Evolutionary conservation across 2,329 filamentous ascomycete species (phyloP).

Genomic region (Colletotrichum tofieldiae): DNA sequence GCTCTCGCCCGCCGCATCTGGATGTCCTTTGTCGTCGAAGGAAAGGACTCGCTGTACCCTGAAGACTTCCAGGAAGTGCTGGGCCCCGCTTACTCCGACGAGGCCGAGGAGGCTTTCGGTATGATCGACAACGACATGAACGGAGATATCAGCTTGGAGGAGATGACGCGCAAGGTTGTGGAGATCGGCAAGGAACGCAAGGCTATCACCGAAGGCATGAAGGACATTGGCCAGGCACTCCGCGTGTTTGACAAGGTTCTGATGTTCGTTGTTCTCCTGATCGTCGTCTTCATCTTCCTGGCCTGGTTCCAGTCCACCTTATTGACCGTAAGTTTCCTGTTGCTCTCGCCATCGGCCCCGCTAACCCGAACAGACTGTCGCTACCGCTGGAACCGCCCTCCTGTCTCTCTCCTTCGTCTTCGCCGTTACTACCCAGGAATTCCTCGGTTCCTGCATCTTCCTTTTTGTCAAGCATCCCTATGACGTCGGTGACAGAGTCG

Average conservation of each 20-base stretch:
- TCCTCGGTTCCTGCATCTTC: conserved; percentile 98
- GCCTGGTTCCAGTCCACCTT: conserved; percentile 45
- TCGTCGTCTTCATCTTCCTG: conserved; percentile 85
- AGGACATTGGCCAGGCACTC: conserved; percentile 96
- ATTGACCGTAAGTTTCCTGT: conserved; percentile 62
- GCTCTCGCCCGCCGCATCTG: conserved; percentile 95
- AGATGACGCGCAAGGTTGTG: conserved; percentile 91
- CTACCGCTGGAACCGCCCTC: conserved; percentile 91
- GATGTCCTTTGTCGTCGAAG: conserved; percentile 98
- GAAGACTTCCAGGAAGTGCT: conserved; percentile 93
- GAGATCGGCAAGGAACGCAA: conserved; percentile 90
- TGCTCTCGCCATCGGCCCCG: not conserved
- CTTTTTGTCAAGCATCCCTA: conserved; percentile 98
- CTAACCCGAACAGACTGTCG: conserved; percentile 72
- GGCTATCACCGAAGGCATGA: conserved; percentile 92
- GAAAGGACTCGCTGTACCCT: conserved; percentile 81
- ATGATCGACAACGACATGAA: conserved; percentile 90
- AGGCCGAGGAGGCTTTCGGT: conserved; percentile 89
- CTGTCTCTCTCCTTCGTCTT: conserved; percentile 98
- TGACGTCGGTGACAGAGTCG: conserved; percentile 94
- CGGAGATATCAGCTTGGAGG: conserved; percentile 93
- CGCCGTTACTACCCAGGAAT: conserved; percentile 90
- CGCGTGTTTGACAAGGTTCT: conserved; percentile 91
- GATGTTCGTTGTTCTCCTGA: conserved; percentile 83
- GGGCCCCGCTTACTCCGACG: conserved; percentile 78